phyloP scores from a whole-genome alignment of 1,284 basidiomycete species.

The Lentinula novae-zelandiae region DNA sequence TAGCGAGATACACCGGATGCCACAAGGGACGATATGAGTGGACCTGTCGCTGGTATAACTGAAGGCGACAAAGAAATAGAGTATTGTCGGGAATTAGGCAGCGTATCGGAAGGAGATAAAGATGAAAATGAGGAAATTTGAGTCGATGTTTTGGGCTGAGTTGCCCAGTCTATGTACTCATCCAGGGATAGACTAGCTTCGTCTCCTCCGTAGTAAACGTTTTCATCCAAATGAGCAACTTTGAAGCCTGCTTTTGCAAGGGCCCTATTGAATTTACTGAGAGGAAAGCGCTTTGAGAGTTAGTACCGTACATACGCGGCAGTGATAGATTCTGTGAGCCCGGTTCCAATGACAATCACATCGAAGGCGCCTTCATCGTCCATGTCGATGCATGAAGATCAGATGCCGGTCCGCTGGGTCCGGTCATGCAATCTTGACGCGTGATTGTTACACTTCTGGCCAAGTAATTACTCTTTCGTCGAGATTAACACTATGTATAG shows the following conservation, averaged over 20 bases:
- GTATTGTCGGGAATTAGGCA: conserved; percentile 71
- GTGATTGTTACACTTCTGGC: no score
- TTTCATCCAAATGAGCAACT: conserved; percentile 85
- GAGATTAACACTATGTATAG: no score
- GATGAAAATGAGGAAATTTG: conserved; percentile 37
- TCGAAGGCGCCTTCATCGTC: conserved; percentile 51
- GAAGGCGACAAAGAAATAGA: conserved; percentile 83
- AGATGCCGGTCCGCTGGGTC: no score
- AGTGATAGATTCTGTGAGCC: conserved; percentile 81
- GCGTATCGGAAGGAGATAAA: conserved; percentile 34
- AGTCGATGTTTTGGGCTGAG: conserved; percentile 20
- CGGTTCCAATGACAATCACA: conserved; percentile 83
- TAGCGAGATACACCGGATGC: conserved; percentile 88
- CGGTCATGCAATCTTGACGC: no score
- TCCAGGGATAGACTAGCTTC: conserved; percentile 82
- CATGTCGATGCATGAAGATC: background rate
- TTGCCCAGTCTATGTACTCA: conserved; percentile 71
- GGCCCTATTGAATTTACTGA: conserved; percentile 47
- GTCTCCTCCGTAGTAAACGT: conserved; percentile 82
- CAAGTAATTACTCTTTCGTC: no score
- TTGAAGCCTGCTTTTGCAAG: conserved; percentile 84
- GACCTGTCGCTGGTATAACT: conserved; percentile 78
- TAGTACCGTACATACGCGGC: conserved; percentile 68
- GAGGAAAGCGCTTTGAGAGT: conserved; percentile 1
- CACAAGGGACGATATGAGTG: conserved; percentile 78